Conservation (phyloP, 2,329 filamentous ascomycete species). For the Cercospora sp. region DNA sequence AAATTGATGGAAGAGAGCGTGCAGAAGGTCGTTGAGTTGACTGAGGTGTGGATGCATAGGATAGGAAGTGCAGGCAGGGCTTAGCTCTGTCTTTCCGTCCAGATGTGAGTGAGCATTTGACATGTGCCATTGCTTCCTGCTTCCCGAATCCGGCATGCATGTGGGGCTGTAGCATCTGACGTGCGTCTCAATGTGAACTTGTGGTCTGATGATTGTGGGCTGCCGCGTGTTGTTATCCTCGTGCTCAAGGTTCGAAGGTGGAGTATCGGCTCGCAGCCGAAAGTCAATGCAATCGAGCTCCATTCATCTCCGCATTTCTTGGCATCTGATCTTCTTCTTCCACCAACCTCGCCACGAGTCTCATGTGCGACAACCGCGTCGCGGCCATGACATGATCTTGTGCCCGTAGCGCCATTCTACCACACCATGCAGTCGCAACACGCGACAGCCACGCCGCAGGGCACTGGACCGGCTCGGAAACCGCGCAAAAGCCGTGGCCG, state of each 20-base stretch:
- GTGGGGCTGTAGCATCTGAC: not conserved
- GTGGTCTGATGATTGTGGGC: not conserved
- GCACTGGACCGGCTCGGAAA: constrained; percentile 27
- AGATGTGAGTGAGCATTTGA: not conserved
- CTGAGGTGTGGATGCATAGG: constrained; percentile 28
- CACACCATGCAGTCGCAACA: not conserved
- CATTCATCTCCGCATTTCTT: constrained; percentile 2
- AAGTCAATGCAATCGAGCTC: not conserved
- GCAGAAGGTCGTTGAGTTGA: constrained; percentile 25
- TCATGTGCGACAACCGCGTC: constrained; percentile 8
- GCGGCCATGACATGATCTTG: not conserved
- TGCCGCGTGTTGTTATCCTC: not conserved
- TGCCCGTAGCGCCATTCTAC: not conserved
- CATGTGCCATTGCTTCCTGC: not conserved
- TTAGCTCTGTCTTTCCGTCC: not conserved
- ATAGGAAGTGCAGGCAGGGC: constrained; percentile 28
- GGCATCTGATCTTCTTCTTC: not conserved
- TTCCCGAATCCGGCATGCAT: not conserved
- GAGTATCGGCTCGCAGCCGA: not conserved
- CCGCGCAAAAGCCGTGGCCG: constrained; percentile 34
- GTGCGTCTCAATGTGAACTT: not conserved
- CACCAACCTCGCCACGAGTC: constrained; percentile 8
- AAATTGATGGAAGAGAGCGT: constrained; percentile 31
- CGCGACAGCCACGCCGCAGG: not conserved
- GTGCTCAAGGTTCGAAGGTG: not conserved